phyloP scores from a whole-genome alignment of 2,329 filamentous ascomycete genomes.

The Aspergillus pseudoterreus region DNA sequence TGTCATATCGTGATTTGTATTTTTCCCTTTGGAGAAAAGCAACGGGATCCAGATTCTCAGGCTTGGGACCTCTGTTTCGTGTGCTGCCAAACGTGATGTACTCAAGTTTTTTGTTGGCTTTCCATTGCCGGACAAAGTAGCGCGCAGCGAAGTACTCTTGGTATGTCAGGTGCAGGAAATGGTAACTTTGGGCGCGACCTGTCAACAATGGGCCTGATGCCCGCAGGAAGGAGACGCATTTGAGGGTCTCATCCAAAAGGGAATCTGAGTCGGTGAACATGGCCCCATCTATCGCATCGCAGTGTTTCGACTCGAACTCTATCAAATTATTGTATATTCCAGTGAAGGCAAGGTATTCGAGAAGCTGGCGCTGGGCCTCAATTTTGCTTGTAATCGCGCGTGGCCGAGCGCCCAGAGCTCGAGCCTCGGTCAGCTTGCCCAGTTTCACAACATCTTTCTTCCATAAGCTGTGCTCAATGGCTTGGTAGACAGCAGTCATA shows the following conservation, averaged over 20 bases:
- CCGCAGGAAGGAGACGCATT: slow-evolving; percentile 36
- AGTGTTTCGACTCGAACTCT: slow-evolving; percentile 28
- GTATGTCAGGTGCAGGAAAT: slow-evolving; percentile 44
- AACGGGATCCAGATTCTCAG: not conserved
- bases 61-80: not conserved
- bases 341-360: slow-evolving; percentile 29
- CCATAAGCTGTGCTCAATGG: slow-evolving; percentile 37
- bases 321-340: slow-evolving; percentile 32
- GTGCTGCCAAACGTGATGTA: not conserved
- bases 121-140: slow-evolving; percentile 25
- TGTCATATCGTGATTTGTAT: slow-evolving; percentile 38
- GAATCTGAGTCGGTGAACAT: too few relatives aligned
- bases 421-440: slow-evolving; percentile 13
- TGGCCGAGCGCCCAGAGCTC: too few relatives aligned
- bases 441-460: slow-evolving; percentile 36
- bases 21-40: slow-evolving; percentile 35
- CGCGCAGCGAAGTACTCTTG: slow-evolving; percentile 43
- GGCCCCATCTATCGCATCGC: slow-evolving; percentile 9
- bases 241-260: slow-evolving; percentile 3
- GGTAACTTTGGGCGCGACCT: slow-evolving; percentile 25
- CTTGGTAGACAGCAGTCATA: slow-evolving; percentile 32
- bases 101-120: not conserved
- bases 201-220: slow-evolving; percentile 24
- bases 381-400: not conserved
- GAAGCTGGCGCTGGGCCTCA: too few relatives aligned